Percentiles rank a stretch among this genome's conserved stretches.
These are phyloP conservation scores for Saccharomycopsis amapae DNA, from an alignment of 805 yeast genomes.

Conservation along the genomic window DNA sequence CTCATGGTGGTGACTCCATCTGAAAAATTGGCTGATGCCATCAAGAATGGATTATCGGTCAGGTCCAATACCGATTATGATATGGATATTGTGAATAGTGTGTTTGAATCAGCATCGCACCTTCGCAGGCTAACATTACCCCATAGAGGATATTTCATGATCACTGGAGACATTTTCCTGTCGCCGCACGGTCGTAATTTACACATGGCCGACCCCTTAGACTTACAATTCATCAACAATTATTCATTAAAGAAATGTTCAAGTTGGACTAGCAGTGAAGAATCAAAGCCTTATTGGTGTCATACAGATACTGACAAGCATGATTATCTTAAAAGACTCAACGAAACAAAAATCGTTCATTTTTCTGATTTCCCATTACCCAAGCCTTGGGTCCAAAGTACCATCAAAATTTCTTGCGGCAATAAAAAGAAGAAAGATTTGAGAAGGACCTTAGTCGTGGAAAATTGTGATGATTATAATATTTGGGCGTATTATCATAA, in stretches of 20 bases:
- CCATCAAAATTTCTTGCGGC: conserved; percentile 10
- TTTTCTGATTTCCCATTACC: conserved; percentile 62
- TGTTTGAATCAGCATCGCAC: not conserved
- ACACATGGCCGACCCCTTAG: conserved; percentile 39
- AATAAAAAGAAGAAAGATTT: not conserved
- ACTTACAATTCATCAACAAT: conserved; percentile 25
- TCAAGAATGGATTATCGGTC: conserved; percentile 25
- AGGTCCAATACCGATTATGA: conserved; percentile 38
- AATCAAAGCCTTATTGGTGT: conserved; percentile 18
- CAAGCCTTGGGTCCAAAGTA: conserved; percentile 49
- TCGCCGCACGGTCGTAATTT: conserved; percentile 30
- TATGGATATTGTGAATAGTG: conserved; percentile 42
- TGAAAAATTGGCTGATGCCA: conserved; percentile 24
- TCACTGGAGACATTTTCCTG: conserved; percentile 38
- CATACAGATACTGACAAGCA: conserved; percentile 19
- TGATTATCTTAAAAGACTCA: conserved; percentile 26
- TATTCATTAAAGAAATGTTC: conserved; percentile 16
- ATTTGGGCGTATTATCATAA: conserved; percentile 21
- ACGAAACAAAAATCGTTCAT: conserved; percentile 41
- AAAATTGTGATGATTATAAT: conserved; percentile 19
- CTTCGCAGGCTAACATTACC: conserved; percentile 37
- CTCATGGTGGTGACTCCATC: conserved; percentile 58
- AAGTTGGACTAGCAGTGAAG: not conserved
- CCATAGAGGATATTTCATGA: conserved; percentile 42
- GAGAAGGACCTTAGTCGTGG: conserved; percentile 6